These are phyloP conservation scores for Asterophora lycoperdoides DNA, from an alignment of 768 basidiomycete species.

Conservation along the genomic window DNA sequence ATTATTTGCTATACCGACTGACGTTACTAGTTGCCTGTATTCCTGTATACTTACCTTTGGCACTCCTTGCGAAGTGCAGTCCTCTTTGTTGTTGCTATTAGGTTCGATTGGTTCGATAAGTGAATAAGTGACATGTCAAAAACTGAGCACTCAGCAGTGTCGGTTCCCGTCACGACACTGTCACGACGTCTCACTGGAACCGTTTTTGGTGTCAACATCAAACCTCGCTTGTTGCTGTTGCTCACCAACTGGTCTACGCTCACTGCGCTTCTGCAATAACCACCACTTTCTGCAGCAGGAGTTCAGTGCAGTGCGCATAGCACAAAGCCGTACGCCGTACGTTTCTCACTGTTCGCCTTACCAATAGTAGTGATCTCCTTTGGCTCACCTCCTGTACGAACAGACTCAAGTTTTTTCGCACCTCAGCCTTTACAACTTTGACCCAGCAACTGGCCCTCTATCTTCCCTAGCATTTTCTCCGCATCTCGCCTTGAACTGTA, in stretches of 20 bases:
- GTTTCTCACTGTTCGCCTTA: background rate
- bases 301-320: constrained; percentile 15
- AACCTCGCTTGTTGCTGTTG: constrained; percentile 10
- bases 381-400: background rate
- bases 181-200: no score
- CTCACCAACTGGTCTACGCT: constrained; percentile 10
- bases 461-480: constrained; percentile 1
- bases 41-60: no score
- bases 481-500: background rate
- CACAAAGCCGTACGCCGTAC: constrained; percentile 1
- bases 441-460: background rate
- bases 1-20: background rate
- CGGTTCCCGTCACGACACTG: no score
- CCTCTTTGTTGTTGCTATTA: no score
- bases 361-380: background rate
- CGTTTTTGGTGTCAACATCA: constrained; percentile 1
- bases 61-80: no score
- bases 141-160: no score
- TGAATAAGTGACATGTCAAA: no score
- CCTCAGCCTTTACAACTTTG: background rate
- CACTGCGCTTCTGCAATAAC: constrained; percentile 8
- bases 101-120: no score
- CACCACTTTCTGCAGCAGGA: constrained; percentile 7
- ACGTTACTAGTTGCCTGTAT: no score
- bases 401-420: background rate